Evolutionary conservation across 345 rosid genomes (phyloP).

Genomic region (Syzygium grande): DNA sequence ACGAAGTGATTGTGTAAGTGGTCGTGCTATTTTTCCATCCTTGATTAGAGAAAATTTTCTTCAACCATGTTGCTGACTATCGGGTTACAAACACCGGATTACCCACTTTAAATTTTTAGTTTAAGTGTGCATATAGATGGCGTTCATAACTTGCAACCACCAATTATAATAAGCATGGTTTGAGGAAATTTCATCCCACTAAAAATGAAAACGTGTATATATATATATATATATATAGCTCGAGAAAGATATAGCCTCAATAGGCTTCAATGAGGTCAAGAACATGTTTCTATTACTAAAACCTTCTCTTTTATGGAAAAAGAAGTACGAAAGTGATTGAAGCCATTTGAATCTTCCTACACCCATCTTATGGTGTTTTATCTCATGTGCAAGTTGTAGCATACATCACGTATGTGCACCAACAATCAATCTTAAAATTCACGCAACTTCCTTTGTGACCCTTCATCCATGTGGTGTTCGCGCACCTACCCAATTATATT

Average conservation of each 20-base stretch:
- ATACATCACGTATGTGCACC: neutral
- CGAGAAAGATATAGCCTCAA: neutral
- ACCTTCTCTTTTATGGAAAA: neutral
- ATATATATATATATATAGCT: too few relatives aligned
- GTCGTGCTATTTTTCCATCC: too few relatives aligned
- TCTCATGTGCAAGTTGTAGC: neutral
- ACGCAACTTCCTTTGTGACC: neutral
- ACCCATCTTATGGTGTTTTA: neutral
- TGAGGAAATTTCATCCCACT: neutral
- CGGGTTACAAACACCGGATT: neutral
- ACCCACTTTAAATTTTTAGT: neutral
- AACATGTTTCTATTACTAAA: neutral
- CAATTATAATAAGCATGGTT: neutral
- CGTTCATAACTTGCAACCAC: neutral
- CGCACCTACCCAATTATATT: neutral
- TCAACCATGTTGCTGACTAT: neutral
- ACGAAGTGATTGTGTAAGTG: too few relatives aligned
- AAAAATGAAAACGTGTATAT: neutral
- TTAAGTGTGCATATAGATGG: neutral
- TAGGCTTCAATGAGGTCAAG: neutral
- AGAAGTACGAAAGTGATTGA: neutral
- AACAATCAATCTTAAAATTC: neutral
- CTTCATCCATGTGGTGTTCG: neutral
- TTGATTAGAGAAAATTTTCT: neutral
- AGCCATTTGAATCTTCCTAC: neutral